Evolutionary conservation across 2,329 filamentous ascomycete species (phyloP), one percentile per base, ranked within the genome.

Genomic region (Pezicula radicicola): DNA sequence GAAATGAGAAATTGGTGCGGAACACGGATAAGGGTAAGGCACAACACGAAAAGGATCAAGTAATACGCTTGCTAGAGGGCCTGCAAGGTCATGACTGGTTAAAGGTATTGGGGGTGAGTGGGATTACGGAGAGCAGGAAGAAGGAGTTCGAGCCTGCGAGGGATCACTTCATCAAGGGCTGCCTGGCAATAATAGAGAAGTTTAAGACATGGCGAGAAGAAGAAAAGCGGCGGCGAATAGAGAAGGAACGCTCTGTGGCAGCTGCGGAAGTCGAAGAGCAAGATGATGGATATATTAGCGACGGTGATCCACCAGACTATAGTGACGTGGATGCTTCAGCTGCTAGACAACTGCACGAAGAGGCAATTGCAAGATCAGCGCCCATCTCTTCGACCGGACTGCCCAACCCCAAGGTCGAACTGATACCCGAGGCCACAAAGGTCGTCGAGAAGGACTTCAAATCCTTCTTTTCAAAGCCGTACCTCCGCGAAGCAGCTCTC

Each of bases 81-180:
- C 78, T 99, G 1, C 88, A 91, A 66, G 89, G 93, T 2, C 90
- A 89, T 52, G 94, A 97, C 69, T 99, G 94, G 94, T 76, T 97
- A 51, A 86, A 89, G 55, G 82, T 92, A 4, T 91, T 99, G 84
- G 94, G 93, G 25, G 87, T 97, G 33, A 93, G 85, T 57, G 90
- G 82, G 18, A 74, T 63, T 36, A 95, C 91, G 0, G 92, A 97
- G 64, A 84, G 84, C 19, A 89, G 90, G 64, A 93, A 90, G 71
- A 94, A 88, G 68, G 81, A 87, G 28, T 97, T 91, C 69, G 91
- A 96, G 69, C 85, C 88, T 2, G 94, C 94, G 55, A 83, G 94
- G 27, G 80, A 86, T 54, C 85, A 93, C 67, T 96, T 97, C 66
- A 87, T 97, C 61, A 81, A 79, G 51, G 91, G 95, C 55, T 92